phyloP scores from a whole-genome alignment of 2,329 filamentous ascomycete species.

The Epichloe sibirici region DNA sequence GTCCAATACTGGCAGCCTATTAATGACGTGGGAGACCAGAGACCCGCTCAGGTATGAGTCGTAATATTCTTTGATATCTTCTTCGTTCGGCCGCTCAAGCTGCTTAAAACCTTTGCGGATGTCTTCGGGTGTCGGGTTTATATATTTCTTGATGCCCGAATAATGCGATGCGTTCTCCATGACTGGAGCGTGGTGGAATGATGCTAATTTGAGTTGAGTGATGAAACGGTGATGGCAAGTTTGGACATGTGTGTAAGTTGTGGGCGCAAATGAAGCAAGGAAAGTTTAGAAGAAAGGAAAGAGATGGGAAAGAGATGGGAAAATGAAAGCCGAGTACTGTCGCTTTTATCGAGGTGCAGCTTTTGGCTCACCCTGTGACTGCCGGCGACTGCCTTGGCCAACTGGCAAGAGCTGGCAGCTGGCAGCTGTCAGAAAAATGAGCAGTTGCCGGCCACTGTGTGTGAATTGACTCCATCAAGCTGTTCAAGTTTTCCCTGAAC shows the following conservation, averaged over 20 bases:
- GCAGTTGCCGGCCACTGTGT: neutral
- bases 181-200: neutral
- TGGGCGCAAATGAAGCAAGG: neutral
- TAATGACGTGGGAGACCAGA: neutral
- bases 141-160: neutral
- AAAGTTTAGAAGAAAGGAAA: neutral
- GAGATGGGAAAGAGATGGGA: neutral
- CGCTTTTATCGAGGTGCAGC: no score
- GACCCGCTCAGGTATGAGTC: neutral
- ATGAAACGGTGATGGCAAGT: neutral
- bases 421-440: neutral
- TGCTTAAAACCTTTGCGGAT: neutral
- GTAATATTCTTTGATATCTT: neutral
- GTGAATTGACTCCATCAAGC: no score
- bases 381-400: neutral
- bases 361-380: neutral
- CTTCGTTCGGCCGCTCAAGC: neutral
- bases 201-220: neutral
- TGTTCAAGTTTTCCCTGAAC: no score
- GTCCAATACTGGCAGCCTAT: neutral
- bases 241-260: neutral
- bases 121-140: neutral
- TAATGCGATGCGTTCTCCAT: neutral
- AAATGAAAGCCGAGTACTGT: neutral
- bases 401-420: neutral